phyloP scores from a whole-genome alignment of 305 asterid species.

The Fraxinus greggii region DNA sequence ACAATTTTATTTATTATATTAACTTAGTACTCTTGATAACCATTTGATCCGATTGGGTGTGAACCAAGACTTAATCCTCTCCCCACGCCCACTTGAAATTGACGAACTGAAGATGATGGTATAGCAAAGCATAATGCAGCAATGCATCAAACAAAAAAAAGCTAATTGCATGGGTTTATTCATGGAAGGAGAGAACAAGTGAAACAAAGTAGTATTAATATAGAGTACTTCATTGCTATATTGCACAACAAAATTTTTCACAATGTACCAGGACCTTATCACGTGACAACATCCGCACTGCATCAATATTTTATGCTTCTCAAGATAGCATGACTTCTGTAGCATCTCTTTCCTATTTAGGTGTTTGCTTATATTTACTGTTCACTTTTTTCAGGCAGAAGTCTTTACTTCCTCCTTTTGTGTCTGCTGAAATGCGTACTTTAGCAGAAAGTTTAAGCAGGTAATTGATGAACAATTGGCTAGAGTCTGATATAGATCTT shows the following conservation, averaged over 20 bases:
- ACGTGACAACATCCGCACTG: background rate
- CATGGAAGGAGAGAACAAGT: background rate
- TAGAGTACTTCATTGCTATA: background rate
- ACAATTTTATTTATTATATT: background rate
- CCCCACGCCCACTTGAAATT: background rate
- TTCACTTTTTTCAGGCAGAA: conserved; percentile 56
- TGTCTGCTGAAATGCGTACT: conserved; percentile 86
- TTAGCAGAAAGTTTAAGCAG: conserved; percentile 90
- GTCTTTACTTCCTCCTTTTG: conserved; percentile 85
- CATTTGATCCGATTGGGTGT: background rate
- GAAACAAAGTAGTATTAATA: background rate
- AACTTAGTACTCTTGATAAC: background rate
- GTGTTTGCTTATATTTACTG: conserved; percentile 27
- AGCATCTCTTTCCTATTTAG: conserved; percentile 5
- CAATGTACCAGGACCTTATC: conserved; percentile 6
- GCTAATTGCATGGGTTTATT: background rate
- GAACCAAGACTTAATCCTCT: background rate
- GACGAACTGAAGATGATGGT: background rate
- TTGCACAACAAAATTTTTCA: background rate
- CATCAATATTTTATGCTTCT: background rate
- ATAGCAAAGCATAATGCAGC: background rate
- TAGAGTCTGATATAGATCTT: background rate
- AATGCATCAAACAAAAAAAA: background rate
- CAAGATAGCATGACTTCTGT: conserved; percentile 3
- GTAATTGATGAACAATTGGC: conserved; percentile 36